Conservation (phyloP, 371 early-diverging fungal genomes). For the Mortierella sp. region DNA sequence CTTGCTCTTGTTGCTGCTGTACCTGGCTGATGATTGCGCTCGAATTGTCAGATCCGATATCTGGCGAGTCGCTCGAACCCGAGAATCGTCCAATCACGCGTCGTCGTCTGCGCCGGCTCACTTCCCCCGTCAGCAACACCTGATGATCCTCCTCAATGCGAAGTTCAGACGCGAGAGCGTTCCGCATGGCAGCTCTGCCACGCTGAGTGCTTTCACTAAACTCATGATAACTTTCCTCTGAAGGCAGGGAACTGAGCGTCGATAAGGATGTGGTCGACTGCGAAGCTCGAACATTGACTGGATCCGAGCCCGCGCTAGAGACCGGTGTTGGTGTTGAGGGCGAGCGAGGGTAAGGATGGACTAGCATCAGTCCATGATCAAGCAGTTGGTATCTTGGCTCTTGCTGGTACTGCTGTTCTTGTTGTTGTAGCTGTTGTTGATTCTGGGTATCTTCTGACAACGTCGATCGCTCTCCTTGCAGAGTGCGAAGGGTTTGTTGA, state of each 20-base stretch:
- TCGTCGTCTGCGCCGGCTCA: slow-evolving; percentile 40
- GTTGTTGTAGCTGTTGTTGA: neutral
- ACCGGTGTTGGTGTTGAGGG: slow-evolving; percentile 14
- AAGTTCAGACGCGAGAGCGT: slow-evolving; percentile 18
- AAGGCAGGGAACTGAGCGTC: neutral
- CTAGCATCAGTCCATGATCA: slow-evolving; percentile 34
- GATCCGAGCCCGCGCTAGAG: neutral
- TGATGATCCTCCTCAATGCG: slow-evolving; percentile 36
- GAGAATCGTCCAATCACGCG: slow-evolving; percentile 19
- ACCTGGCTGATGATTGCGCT: slow-evolving; percentile 34
- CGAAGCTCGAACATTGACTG: neutral
- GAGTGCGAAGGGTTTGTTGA: slow-evolving; percentile 5
- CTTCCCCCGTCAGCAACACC: slow-evolving; percentile 38
- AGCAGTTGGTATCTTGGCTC: slow-evolving; percentile 20
- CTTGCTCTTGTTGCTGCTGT: slow-evolving; percentile 21
- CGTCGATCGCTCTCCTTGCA: slow-evolving; percentile 14
- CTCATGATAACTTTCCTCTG: slow-evolving; percentile 26
- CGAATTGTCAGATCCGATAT: slow-evolving; percentile 35
- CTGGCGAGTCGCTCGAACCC: slow-evolving; percentile 9
- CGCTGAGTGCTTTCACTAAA: slow-evolving; percentile 30
- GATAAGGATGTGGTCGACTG: neutral
- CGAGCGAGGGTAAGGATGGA: slow-evolving; percentile 23
- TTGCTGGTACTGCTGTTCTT: slow-evolving; percentile 4
- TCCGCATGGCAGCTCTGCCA: slow-evolving; percentile 37
- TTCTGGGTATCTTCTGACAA: slow-evolving; percentile 23